These are phyloP conservation scores for Ophiosphaerella narmari DNA, from an alignment of 2,329 filamentous ascomycete genomes.

Conservation along the genomic window DNA sequence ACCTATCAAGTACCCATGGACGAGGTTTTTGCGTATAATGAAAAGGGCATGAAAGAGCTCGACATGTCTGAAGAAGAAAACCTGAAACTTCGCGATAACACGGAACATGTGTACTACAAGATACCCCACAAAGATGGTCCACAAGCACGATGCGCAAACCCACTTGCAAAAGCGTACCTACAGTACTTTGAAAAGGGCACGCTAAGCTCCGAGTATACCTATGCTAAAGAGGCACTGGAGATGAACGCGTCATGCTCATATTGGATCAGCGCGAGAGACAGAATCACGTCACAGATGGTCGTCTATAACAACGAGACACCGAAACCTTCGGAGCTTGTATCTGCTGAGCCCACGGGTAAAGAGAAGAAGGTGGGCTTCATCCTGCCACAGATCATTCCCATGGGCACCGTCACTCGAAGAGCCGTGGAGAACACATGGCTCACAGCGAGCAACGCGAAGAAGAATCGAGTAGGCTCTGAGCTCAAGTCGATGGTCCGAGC, in stretches of 20 bases:
- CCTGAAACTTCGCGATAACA: conserved; percentile 67
- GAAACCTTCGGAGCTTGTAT: conserved; percentile 23
- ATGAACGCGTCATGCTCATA: conserved; percentile 99
- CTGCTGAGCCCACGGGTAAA: conserved; percentile 26
- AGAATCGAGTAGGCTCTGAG: conserved; percentile 93
- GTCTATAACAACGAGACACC: conserved; percentile 73
- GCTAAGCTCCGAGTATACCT: conserved; percentile 82
- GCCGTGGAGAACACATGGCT: conserved; percentile 98
- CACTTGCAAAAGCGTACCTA: conserved; percentile 89
- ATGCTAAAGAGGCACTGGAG: conserved; percentile 92
- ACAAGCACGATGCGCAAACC: conserved; percentile 78
- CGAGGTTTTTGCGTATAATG: conserved; percentile 67
- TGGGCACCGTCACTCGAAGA: conserved; percentile 94
- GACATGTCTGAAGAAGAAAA: conserved; percentile 77
- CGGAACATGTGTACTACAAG: conserved; percentile 77
- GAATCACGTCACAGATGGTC: conserved; percentile 94
- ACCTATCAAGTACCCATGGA: conserved; percentile 75
- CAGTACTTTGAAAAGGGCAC: conserved; percentile 88
- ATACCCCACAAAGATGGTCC: conserved; percentile 96
- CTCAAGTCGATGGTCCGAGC: conserved; percentile 96
- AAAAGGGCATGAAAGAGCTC: conserved; percentile 74
- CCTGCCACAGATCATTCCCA: conserved; percentile 91
- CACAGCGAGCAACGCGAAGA: conserved; percentile 95
- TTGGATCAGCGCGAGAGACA: conserved; percentile 94
- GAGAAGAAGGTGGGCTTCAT: conserved; percentile 72